Base-by-base conservation (phyloP, 2,329 filamentous ascomycete species). In the Pseudocercospora ulei region DNA sequence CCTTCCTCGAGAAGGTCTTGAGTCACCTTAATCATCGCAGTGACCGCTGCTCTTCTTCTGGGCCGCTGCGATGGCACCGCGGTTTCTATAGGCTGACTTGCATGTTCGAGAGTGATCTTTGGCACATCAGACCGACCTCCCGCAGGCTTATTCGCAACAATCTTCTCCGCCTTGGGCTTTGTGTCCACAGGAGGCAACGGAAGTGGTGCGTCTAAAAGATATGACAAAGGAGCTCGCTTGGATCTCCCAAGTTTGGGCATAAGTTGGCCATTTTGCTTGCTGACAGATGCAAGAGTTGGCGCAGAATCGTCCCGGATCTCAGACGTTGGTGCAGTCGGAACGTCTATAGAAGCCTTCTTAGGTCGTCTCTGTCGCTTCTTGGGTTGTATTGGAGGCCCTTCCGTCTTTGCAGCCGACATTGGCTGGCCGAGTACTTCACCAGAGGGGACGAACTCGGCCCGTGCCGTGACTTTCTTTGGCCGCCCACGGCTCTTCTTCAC, bases 1-100 rank as follows among this genome's bases (percentile, higher is more conserved):
- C 43, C 42, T 29, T 56, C 52, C 35, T 53, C 47, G 13, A 44
- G 28, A 12, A 52, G 47, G n/a, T 44, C 50, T 25, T 47, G 41
- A 5, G 43, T 31, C 3, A 56, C 49, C 29, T 50, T 53, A 7
- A 24, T 35, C 33, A 41, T 40, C n/a, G 54, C 52, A 26, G 25
- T 40, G 8, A 46, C 31, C 17, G 52, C 54, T 11, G 54, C 54
- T 16, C 41, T 42, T 33, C 52, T 50, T 37, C 42, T 51, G 20
- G 52, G 51, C 12, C 53, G 39, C 6, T 37, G 13, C 8, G n/a
- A n/a, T 14, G 27, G n/a, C n/a, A n/a, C n/a, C n/a, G n/a, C n/a
- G n/a, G n/a, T n/a, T n/a, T n/a, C n/a, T n/a, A n/a, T n/a, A n/a
- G n/a, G n/a, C n/a, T n/a, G n/a, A n/a, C n/a, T n/a, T n/a, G n/a